Base-by-base conservation (phyloP, 331 rosid species). In the Pyrus hybrid region DNA sequence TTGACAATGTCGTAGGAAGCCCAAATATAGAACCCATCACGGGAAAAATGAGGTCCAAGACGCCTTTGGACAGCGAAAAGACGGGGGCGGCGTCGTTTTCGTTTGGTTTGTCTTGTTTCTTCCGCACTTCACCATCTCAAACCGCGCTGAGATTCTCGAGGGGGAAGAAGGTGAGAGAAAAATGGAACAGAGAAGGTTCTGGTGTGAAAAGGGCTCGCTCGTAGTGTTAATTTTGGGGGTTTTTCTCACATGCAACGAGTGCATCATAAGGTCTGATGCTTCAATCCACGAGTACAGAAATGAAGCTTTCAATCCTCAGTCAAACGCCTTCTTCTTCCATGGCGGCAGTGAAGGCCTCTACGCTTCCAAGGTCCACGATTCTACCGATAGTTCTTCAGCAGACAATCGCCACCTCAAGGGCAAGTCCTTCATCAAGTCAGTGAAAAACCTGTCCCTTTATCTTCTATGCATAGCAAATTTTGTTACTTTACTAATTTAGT, bases 281-380 rank as follows among this genome's bases (percentile, higher is more conserved):
- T 86, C 91, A 33, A 85, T 89, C 74, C 93, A 89, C 70, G 91
- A 89, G 71, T 87, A 86, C 80, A 41, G 81, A 41, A 86, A 68
- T 28, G 88, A 89, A 54, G 49, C 86, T 7, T 87, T 86, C 67
- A 83, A 33, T 63, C 83, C 87, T 32, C 83, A 81, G 84, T 86
- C 91, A n/a, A 81, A 87, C 61, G 91, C 88, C 26, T 85, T 85
- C 89, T 89, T 89, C 89, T 89, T 89, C 91, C 93, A 86, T 81
- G 93, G 91, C 63, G 93, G 93, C 67, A 89, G 88, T 58, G 93
- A 87, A 63, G 93, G 91, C 14, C 91, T 89, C 73, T 79, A 85
- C 78, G 91, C 93, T 70, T 82, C 93, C 43, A 86, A 77, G 74
- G 13, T 73, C 70, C 85, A 11, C 63, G 76, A 64, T 78, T 73